phyloP scores from a whole-genome alignment of 2,329 filamentous ascomycete species.

The Aspergillus ustus region DNA sequence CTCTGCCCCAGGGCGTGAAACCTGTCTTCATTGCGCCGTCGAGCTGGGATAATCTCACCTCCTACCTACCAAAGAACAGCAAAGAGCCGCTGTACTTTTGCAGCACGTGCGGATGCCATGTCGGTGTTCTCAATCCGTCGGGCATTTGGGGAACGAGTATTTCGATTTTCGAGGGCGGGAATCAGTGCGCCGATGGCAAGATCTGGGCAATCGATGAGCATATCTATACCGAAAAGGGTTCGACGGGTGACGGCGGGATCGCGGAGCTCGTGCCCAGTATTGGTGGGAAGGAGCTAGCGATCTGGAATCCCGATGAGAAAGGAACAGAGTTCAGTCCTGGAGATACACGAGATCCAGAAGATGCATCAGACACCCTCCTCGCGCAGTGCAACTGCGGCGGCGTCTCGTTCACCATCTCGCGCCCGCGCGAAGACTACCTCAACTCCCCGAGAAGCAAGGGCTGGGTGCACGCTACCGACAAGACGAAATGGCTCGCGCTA shows the following conservation, averaged over 20 bases:
- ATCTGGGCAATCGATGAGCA: slow-evolving; percentile 22
- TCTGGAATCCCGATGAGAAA: slow-evolving; percentile 14
- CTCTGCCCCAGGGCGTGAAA: slow-evolving; percentile 25
- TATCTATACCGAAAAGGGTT: slow-evolving; percentile 20
- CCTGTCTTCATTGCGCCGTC: slow-evolving; percentile 32
- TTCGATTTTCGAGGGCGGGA: slow-evolving; percentile 28
- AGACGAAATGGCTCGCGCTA: slow-evolving; percentile 30
- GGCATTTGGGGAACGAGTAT: background rate
- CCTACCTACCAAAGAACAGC: slow-evolving; percentile 37
- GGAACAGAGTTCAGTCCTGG: background rate
- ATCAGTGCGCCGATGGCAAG: background rate
- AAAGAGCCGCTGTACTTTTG: slow-evolving; percentile 46
- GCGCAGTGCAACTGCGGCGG: slow-evolving; percentile 52
- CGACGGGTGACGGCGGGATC: slow-evolving; percentile 25
- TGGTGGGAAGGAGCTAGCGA: slow-evolving; percentile 19
- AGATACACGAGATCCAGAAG: background rate
- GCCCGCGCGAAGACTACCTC: slow-evolving; percentile 38
- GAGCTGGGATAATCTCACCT: slow-evolving; percentile 23
- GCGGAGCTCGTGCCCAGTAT: slow-evolving; percentile 22
- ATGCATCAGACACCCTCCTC: slow-evolving; percentile 29
- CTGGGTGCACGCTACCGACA: slow-evolving; percentile 26
- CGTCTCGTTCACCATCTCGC: slow-evolving; percentile 48
- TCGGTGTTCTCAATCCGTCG: slow-evolving; percentile 17
- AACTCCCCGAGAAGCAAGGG: slow-evolving; percentile 26
- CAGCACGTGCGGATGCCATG: slow-evolving; percentile 49